Evolutionary conservation across 177 flowering plant species (phyloP), one percentile per base, ranked within the genome.

Genomic region (Vitis hybrid): DNA sequence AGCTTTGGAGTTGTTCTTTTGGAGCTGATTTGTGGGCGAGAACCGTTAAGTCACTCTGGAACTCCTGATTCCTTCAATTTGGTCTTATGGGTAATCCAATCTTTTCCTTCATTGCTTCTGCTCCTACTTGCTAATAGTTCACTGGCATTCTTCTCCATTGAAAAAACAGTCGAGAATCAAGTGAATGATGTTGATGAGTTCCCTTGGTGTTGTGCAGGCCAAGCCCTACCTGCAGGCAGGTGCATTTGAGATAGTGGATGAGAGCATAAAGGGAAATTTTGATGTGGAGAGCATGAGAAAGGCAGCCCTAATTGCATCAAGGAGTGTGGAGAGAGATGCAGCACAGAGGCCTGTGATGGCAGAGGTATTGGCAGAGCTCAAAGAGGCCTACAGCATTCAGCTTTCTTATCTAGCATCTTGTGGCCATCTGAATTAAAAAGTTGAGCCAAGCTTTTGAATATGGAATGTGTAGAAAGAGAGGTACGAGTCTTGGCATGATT

Each of bases 1-100:
- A 92, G 98, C 83, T 91, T 92, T 69, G 98, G 98, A 4, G 96
- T 92, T 68, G 96, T 92, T 64, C 94, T 92, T 74, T 70, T 92
- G 66, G 98, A 92, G 83, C 91, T 92, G 71, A 91, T 92, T 63
- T 92, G 96, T 80, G 98, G 98, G 49, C 67, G 96, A 68, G 94
- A 91, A 74, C 94, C 98, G 30, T 75, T 92, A 74, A 84, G 76
- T 69, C 98, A 79, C 70, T 70, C 84, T 41, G 94, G 98, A 69
- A 64, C 77, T 77, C 96, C 96, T 63, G 98, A 91, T 79, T 79
- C 96, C 51, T 91, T 84, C 78, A 92, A 92, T 72, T 76, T 92
- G 82, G 96, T 92, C 35, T 71, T 91, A 81, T 92, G 98, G 98
- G 98, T 92, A 91, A 56, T 11, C 18, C 55, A 14, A 18, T 18